Evolutionary conservation across 2,329 filamentous ascomycete species (phyloP), one percentile per base, ranked within the genome.

Genomic region (Sclerotinia subarctica): DNA sequence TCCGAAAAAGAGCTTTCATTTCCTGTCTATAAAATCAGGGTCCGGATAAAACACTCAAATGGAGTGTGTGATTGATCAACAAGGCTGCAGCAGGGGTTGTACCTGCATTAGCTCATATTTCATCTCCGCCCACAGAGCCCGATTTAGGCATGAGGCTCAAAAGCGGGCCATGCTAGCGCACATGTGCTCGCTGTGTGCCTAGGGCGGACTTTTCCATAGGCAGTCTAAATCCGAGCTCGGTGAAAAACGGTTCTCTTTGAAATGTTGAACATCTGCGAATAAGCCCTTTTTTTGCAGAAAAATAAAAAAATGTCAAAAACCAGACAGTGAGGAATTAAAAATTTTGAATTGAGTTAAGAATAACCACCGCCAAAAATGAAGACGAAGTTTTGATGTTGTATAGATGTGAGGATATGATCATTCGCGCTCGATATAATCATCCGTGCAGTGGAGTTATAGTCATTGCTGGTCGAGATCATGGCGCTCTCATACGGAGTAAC

Each of bases 111-210:
- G 62, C 62, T 38, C 44, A 56, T 35, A 21, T 35, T 46, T 15
- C 21, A 51, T 11, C 5, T 64, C 24, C 29, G 35, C 35, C 35
- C 11, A 26, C 10, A 42, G 32, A 64, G 47, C 32, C 60, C 19
- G 13, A 11, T 60, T 3, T 60, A 47, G 44, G 58, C 26, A 64
- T 64, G 47, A 32, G 35, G 26, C 62, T 64, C 24, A 64, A 64
- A 64, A 62, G 32, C 38, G 35, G 62, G 24, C 26, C 26, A 26
- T 6, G 5, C 2, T 15, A 35, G 32, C 6, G 46, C 29, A 49
- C 47, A 64, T 19, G 13, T 32, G 24, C 29, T n/a, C 47, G 17
- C n/a, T 64, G 32, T 44, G 21, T 54, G 62, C 59, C 46, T 51
- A 57, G 13, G 11, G 26, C 15, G n/a, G 46, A 62, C 46, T 62